Base-by-base conservation (phyloP, 345 rosid genomes). In the Carallia pectinifolia region DNA sequence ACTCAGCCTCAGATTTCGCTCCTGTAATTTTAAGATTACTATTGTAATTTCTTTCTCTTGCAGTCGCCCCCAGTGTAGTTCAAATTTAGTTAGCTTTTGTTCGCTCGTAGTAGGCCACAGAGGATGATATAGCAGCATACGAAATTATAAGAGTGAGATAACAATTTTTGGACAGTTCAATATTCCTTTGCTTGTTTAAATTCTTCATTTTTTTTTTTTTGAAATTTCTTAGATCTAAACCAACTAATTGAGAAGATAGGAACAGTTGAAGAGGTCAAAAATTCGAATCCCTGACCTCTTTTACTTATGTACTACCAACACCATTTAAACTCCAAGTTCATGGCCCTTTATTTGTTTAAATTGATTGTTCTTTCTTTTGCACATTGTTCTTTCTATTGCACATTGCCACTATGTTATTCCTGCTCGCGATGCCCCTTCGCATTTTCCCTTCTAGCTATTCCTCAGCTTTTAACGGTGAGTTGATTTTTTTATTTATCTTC, bases 21-120 rank as follows among this genome's bases (percentile, higher is more conserved):
- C 58, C 65, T 74, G 79, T 84, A 79, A 74, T 63, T 74, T 68
- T 64, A 75, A 58, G 56, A 59, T 60, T 68, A 37, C 60, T 40
- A 76, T 33, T 71, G 29, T 69, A 10, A 56, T 36, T 10, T 65
- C 19, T 7, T 10, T 34, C 53, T 19, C 63, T 61, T 53, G 58
- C 58, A 23, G 1, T 34, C 7, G 23, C 13, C 54, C 53, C 33
- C 50, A 31, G 31, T 69, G 75, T 60, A 58, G 83, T 62, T 59
- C 64, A 79, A 74, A 72, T 60, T 27, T 48, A 69, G 48, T 47
- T 23, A 55, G 73, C 64, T 64, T 75, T 72, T 73, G 59, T 69
- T 69, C 58, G 50, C 13, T 44, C 13, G 16, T 44, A 40, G 47
- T 40, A 44, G 75, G 66, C 58, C 19, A 52, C 59, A 58, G 68